Conservation (phyloP, 148 eudicot species). For the Spergularia marina region DNA sequence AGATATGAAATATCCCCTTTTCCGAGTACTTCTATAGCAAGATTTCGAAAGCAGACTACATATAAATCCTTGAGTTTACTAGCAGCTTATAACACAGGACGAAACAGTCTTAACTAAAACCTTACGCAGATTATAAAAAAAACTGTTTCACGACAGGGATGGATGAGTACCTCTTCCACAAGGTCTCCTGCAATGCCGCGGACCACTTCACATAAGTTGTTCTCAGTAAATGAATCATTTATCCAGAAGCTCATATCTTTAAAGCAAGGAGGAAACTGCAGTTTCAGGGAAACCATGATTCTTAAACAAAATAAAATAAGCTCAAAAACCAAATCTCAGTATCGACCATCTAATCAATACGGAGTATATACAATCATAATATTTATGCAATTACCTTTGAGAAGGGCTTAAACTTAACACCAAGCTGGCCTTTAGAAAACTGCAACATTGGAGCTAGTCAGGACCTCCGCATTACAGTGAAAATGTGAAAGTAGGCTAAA, state of each 20-base stretch:
- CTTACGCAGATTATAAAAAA: background rate
- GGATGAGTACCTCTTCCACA: slow-evolving; percentile 72
- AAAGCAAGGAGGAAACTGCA: slow-evolving; percentile 94
- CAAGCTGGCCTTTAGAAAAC: slow-evolving; percentile 85
- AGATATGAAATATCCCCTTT: too few relatives aligned
- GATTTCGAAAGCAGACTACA: too few relatives aligned
- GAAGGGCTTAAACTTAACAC: slow-evolving; percentile 83
- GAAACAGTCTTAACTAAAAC: too few relatives aligned
- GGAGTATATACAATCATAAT: too few relatives aligned
- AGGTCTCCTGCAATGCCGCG: slow-evolving; percentile 94
- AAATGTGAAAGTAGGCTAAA: background rate
- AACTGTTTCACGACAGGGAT: background rate
- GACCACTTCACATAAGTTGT: slow-evolving; percentile 92
- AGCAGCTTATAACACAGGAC: too few relatives aligned
- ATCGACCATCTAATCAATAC: background rate
- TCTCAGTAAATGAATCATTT: slow-evolving; percentile 82
- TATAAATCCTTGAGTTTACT: background rate
- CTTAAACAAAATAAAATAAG: background rate
- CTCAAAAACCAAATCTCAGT: too few relatives aligned
- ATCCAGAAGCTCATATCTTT: slow-evolving; percentile 98
- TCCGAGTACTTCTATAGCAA: too few relatives aligned
- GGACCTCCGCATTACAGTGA: slow-evolving; percentile 1
- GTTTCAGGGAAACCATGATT: background rate
- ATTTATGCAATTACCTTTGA: slow-evolving; percentile 64
- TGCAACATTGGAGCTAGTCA: slow-evolving; percentile 33